Evolutionary conservation across 495 filamentous ascomycete genomes (phyloP).

Genomic region (Hapsidospora chrysogenum): DNA sequence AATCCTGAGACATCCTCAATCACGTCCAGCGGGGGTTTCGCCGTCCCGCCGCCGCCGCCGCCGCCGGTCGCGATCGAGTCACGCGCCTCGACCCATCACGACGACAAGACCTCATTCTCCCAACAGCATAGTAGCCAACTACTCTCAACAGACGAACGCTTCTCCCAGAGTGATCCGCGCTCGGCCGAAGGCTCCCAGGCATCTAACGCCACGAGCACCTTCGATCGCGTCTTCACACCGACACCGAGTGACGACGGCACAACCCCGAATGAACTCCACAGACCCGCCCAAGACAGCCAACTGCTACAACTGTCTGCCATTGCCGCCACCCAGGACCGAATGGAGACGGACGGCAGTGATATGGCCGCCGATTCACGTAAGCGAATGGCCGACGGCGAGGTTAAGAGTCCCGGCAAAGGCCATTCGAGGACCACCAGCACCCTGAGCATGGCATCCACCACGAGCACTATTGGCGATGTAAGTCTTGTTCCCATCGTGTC

Average conservation of each 20-base stretch:
- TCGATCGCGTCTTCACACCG: slow-evolving; percentile 28
- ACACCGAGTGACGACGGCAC: slow-evolving; percentile 24
- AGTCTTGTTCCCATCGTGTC: slow-evolving; percentile 5
- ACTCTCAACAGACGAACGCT: slow-evolving; percentile 1
- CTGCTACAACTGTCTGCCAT: slow-evolving; percentile 34
- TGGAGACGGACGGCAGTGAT: slow-evolving; percentile 6
- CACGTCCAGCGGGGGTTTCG: not conserved
- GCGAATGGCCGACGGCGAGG: slow-evolving; percentile 46
- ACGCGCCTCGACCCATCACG: not conserved
- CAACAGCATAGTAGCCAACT: not conserved
- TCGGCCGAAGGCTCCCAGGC: slow-evolving; percentile 16
- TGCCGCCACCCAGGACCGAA: slow-evolving; percentile 31
- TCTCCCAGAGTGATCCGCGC: slow-evolving; percentile 1
- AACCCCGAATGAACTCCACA: slow-evolving; percentile 16
- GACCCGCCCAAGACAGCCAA: slow-evolving; percentile 22
- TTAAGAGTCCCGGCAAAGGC: slow-evolving; percentile 23
- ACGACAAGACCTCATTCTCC: not conserved
- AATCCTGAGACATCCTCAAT: not conserved
- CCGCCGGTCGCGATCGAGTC: not conserved
- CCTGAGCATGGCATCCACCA: slow-evolving; percentile 34
- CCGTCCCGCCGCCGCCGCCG: not conserved
- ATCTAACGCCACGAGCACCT: slow-evolving; percentile 22
- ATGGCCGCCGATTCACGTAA: slow-evolving; percentile 27
- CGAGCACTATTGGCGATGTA: slow-evolving; percentile 63
- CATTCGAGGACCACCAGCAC: slow-evolving; percentile 58